Conservation (phyloP, 1,284 basidiomycete genomes). For the Vanrija humicola region DNA sequence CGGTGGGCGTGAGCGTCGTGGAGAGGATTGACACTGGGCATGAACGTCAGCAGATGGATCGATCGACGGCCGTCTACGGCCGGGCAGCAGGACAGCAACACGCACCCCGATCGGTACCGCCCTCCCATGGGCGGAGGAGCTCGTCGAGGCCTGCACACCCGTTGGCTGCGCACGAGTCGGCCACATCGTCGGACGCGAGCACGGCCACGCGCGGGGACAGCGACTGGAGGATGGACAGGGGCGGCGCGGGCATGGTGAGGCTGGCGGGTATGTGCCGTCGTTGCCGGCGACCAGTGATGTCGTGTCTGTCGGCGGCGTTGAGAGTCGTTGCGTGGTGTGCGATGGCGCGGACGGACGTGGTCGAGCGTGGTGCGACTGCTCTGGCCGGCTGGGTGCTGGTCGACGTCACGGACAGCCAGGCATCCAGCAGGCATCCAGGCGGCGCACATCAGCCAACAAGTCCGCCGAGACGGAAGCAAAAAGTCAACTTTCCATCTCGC, state of each 20-base stretch:
- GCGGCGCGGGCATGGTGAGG: constrained; percentile 42
- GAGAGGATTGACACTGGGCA: constrained; percentile 45
- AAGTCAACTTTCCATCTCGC: no score
- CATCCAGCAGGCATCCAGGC: no score
- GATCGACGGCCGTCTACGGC: neutral
- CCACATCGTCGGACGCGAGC: constrained; percentile 45
- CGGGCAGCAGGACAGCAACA: neutral
- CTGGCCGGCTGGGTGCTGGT: no score
- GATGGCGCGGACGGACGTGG: neutral
- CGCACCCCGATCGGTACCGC: constrained; percentile 44
- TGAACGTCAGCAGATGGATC: neutral
- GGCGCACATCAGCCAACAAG: no score
- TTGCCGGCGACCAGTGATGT: no score
- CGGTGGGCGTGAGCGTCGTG: constrained; percentile 43
- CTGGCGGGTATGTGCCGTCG: neutral
- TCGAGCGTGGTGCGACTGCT: no score
- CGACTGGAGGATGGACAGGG: constrained; percentile 44
- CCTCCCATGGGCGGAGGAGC: constrained; percentile 49
- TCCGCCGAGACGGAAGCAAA: no score
- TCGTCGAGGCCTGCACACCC: constrained; percentile 47
- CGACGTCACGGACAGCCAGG: no score
- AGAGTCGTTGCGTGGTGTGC: neutral
- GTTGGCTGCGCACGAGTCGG: constrained; percentile 43
- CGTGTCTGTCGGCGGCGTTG: no score
- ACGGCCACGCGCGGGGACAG: constrained; percentile 48